These are phyloP conservation scores for Symbiodinium natans DNA, from an alignment of 73 alveolate species.

Conservation along the genomic window DNA sequence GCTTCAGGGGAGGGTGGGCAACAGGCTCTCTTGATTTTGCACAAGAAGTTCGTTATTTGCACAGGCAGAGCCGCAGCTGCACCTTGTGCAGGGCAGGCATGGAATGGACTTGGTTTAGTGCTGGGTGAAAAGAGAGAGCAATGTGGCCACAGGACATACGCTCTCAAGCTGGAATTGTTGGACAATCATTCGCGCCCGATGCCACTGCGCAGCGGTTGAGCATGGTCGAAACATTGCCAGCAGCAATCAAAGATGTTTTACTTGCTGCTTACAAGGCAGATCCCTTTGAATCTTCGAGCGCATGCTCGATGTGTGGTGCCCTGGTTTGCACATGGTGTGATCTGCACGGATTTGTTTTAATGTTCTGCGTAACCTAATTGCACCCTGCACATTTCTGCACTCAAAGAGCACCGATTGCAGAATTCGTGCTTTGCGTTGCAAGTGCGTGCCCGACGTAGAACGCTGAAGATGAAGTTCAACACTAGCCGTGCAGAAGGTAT, in stretches of 20 bases:
- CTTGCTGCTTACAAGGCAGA: slow-evolving; percentile 27
- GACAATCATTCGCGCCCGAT: slow-evolving; percentile 45
- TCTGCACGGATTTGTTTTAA: not conserved
- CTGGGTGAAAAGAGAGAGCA: not conserved
- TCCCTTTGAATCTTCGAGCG: slow-evolving; percentile 77
- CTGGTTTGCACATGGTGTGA: not conserved
- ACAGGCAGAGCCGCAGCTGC: slow-evolving; percentile 80
- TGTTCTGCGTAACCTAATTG: too few relatives aligned
- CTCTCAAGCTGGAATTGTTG: slow-evolving; percentile 53
- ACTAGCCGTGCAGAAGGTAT: too few relatives aligned
- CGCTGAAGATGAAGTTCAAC: too few relatives aligned
- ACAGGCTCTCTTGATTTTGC: too few relatives aligned
- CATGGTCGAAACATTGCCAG: too few relatives aligned
- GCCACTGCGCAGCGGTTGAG: slow-evolving; percentile 26
- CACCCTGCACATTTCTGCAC: too few relatives aligned
- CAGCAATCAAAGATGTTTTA: too few relatives aligned
- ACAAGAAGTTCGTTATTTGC: not conserved
- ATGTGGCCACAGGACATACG: slow-evolving; percentile 16
- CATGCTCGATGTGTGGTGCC: slow-evolving; percentile 19
- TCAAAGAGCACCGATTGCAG: too few relatives aligned
- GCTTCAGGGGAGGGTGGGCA: too few relatives aligned
- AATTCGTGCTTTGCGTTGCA: too few relatives aligned
- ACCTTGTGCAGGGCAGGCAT: slow-evolving; percentile 89
- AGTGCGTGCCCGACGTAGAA: too few relatives aligned
- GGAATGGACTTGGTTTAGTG: not conserved